A percentile compares a stretch with the other conserved stretches of the same genome.
These are phyloP conservation scores for Lanzia echinophila DNA, from an alignment of 2,329 filamentous ascomycete species.

Conservation along the genomic window DNA sequence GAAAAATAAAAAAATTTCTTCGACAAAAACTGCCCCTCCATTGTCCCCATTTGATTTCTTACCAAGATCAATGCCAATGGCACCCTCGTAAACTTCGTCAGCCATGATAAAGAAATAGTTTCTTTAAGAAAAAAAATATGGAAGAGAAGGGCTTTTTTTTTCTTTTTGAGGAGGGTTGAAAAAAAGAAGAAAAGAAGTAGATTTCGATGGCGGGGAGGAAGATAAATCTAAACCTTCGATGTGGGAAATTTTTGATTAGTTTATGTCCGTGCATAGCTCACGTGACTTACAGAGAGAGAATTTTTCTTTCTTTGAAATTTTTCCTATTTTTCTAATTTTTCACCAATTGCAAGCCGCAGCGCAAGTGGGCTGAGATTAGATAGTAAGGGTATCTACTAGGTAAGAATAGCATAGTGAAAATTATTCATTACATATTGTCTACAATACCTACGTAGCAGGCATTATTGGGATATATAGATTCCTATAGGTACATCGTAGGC, in stretches of 20 bases:
- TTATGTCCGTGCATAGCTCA: neutral
- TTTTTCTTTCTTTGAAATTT: neutral
- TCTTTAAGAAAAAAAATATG: constrained; percentile 14
- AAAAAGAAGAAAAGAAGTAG: neutral
- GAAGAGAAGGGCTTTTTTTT: no score
- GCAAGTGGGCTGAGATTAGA: neutral
- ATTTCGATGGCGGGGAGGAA: constrained; percentile 14
- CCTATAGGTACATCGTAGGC: no score
- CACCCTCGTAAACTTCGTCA: constrained; percentile 98
- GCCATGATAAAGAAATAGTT: constrained; percentile 59
- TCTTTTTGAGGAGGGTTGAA: constrained; percentile 7
- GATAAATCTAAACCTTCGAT: neutral
- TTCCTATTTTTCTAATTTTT: neutral
- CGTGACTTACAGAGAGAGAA: neutral
- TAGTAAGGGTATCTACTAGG: no score
- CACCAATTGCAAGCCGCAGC: neutral
- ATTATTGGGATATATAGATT: no score
- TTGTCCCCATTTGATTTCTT: constrained; percentile 32
- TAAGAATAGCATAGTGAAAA: no score
- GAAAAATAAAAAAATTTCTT: neutral
- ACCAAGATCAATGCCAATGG: constrained; percentile 99
- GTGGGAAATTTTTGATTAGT: neutral
- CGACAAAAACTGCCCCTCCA: constrained; percentile 5
- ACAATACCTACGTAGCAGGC: no score
- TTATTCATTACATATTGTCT: no score